Evolutionary conservation across 257 asterid species (phyloP).

Genomic region (Petunia secreta): DNA sequence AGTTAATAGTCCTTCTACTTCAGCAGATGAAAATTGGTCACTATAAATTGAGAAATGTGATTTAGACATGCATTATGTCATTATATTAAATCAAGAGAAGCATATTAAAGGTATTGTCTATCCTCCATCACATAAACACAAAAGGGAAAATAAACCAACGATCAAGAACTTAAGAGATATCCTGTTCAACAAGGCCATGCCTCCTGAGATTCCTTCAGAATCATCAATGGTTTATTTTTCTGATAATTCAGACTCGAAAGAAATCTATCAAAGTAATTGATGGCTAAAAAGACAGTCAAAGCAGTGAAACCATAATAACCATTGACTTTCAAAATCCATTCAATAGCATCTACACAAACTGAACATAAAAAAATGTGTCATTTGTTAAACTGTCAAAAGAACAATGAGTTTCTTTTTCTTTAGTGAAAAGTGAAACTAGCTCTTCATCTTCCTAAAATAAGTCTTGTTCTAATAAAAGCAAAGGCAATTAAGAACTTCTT

Average conservation of each 20-base stretch:
- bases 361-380: slow-evolving; percentile 16
- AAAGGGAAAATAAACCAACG: too few species aligned
- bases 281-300: slow-evolving; percentile 66
- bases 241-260: slow-evolving; percentile 42
- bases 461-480: slow-evolving; percentile 55
- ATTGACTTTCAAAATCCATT: slow-evolving; percentile 64
- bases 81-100: too few species aligned
- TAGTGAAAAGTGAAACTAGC: slow-evolving; percentile 61
- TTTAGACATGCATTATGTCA: too few species aligned
- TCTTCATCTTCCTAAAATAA: slow-evolving; percentile 72
- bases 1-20: too few species aligned
- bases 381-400: background rate
- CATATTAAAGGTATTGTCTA: too few species aligned
- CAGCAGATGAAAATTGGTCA: too few species aligned
- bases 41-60: too few species aligned
- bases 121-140: too few species aligned
- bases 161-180: too few species aligned
- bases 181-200: too few species aligned
- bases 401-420: slow-evolving; percentile 52
- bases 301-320: slow-evolving; percentile 60
- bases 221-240: slow-evolving; percentile 76
- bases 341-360: slow-evolving; percentile 60
- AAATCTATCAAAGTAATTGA: slow-evolving; percentile 73
- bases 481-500: slow-evolving; percentile 27
- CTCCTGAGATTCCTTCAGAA: slow-evolving; percentile 29